Base-by-base conservation (phyloP, 2,329 filamentous ascomycete species). In the Colletotrichum viniferum region DNA sequence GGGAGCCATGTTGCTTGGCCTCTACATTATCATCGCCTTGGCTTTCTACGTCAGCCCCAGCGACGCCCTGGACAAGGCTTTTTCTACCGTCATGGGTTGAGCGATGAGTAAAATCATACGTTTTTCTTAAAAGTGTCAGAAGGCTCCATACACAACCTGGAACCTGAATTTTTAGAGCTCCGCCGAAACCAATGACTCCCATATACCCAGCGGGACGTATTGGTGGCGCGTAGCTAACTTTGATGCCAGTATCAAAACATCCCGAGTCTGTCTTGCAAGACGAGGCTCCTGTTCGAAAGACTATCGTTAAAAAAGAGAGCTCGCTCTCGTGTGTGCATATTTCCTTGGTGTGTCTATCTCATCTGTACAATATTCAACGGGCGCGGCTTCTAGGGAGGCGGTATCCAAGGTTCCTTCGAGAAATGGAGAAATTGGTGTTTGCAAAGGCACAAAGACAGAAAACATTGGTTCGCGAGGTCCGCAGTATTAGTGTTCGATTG, bases 1-100 rank as follows among this genome's bases (percentile, higher is more conserved):
- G 83, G 94, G 94, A 60, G 93, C 93, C 63, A 94, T 96, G 91
- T 82, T 88, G 66, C 83, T 88, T 73, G 86, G 86, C 26, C 84
- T 92, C 18, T 92, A 92, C 80, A 79, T 88, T 63, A 92, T 92
- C 78, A 92, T 92, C 76, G 90, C 90, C 6, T 83, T 92, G 38
- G 90, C 90, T 18, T 92, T 92, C 80, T 92, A 89, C 79, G 90
- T 88, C 72, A 90, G 87, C 16, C 90, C 90, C 1, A 84, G 82
- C 76, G 86, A 86, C 68, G 87, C 87, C 21, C 83, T 90, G 43
- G 86, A 89, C 78, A 83, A 83, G 70, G 81, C 75, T 26, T 30
- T 79, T 52, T 58, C 36, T 30, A 60, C 63, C n/a, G 73, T 76
- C 9, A 67, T 38, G 30, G 48, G 60, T 24, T 76, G 65, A 76